Evolutionary conservation across 495 filamentous ascomycete genomes (phyloP), one percentile per base, ranked within the genome.

Genomic region (Baudoinia panamericana): DNA sequence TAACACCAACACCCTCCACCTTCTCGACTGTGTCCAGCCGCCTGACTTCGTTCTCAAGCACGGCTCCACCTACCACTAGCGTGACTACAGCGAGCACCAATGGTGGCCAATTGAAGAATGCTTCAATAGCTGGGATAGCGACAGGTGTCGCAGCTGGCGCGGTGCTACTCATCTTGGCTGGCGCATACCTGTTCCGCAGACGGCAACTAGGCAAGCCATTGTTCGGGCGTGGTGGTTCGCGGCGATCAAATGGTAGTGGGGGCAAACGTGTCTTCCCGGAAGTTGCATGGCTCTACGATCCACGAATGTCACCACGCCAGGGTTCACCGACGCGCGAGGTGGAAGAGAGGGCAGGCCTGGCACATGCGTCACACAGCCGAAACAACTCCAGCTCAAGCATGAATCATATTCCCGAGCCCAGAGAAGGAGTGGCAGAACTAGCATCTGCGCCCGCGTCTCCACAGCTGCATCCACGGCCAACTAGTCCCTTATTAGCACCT

Each of bases 41-140:
- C n/a, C 16, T 26, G 19, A 17, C 37, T 10, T 29, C 37, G 17
- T 19, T 12, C 21, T 26, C 36, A 6, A 26, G 6, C 3, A 29
- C 37, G 20, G 3, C 24, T 8, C 28, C 37, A 3, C 37, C 24
- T 7, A 11, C 24, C 8, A 2, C 37, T 7, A 30, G 24, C 3
- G 9, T 13, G 5, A 5, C 37, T 6, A 18, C 24, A 23, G 13
- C 39, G 6, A 32, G 28, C 8, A 11, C 11, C 9, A 16, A 29
- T 26, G n/a, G 3, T 20, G 39, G 27, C 11, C 32, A 35, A 24
- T 21, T 43, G 2, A 26, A 26, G 12, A 36, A 43, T 18, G 41
- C 41, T 5, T 43, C 41, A 3, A 23, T 43, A 25, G 41, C 32
- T n/a, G 41, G 41, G n/a, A 43, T 43, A 36, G 41, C 41, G 6